Evolutionary conservation across 1,139 yeast genomes (phyloP).

Genomic region (Scheffersomyces titani): DNA sequence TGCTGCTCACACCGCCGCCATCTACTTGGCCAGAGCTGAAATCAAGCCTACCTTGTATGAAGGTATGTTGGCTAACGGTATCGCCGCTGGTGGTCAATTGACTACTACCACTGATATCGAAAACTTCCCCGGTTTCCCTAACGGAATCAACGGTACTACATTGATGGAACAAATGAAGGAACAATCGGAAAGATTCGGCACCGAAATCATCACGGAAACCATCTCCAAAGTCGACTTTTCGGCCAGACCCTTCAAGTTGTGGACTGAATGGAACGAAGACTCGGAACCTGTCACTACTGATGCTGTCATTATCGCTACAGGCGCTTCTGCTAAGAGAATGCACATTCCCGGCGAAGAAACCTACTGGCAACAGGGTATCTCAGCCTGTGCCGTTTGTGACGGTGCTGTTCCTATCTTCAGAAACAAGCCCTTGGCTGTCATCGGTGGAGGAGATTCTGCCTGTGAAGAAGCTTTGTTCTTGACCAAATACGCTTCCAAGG

Average conservation of each 20-base stretch:
- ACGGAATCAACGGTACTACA: conserved; percentile 83
- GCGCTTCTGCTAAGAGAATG: conserved; percentile 96
- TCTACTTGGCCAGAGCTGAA: conserved; percentile 95
- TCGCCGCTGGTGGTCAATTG: conserved; percentile 98
- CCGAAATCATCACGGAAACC: conserved; percentile 92
- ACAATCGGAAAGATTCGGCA: conserved; percentile 86
- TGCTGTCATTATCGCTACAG: conserved; percentile 90
- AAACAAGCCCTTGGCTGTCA: conserved; percentile 94
- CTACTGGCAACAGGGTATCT: conserved; percentile 98
- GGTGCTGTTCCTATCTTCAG: conserved; percentile 99
- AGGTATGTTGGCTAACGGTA: conserved; percentile 96
- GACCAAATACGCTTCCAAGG: conserved; percentile 97
- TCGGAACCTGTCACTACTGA: conserved; percentile 89
- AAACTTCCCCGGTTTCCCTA: conserved; percentile 98
- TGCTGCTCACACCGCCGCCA: conserved; percentile 99
- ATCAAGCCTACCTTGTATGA: conserved; percentile 90
- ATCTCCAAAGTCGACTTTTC: conserved; percentile 87
- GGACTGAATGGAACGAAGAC: conserved; percentile 95
- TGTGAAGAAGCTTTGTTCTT: conserved; percentile 97
- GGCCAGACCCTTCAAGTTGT: conserved; percentile 86
- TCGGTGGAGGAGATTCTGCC: conserved; percentile 99
- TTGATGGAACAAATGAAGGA: conserved; percentile 93
- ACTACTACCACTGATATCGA: conserved; percentile 98
- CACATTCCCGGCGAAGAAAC: conserved; percentile 93
- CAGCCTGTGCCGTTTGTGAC: conserved; percentile 99